Base-by-base conservation (phyloP, 192 early-diverging fungal genomes). In the Backusella sp. region DNA sequence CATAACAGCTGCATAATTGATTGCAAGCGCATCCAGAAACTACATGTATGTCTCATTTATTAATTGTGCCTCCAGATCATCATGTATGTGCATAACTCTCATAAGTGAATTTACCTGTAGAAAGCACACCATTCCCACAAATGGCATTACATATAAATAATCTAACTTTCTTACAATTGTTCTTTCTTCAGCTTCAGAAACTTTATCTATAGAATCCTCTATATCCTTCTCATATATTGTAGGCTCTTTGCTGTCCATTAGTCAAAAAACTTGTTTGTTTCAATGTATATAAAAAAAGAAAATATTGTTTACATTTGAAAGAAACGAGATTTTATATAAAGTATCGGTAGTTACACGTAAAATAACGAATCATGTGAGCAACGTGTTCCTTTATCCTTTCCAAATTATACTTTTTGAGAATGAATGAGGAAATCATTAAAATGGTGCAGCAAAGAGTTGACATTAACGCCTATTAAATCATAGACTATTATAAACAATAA, bases 111-210 rank as follows among this genome's bases (percentile, higher is more conserved):
- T 65, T 77, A 72, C 76, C 76, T 77, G 76, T 23, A 77, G 26
- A 44, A 72, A 66, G n/a, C 14, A 41, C 0, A 72, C 12, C 39
- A 77, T 66, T 23, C n/a, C 11, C 6, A 66, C 17, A 37, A 46
- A 77, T 26, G 76, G 76, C 76, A 77, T 77, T 19, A 66, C 73
- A 72, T 72, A 72, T n/a, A 72, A 19, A 34, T 30, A 72, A 19
- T 72, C 46, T n/a, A 72, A 7, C 11, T 44, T 72, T 8, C 42
- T 44, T 3, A 72, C 70, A 0, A 72, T 44, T 21, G 1, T 21
- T 39, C 35, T 68, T 9, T 68, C 67, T 8, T 19, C 19, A 56
- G 6, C n/a, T 21, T 2, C 6, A 0, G 53, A 26, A 9, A 56
- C n/a, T 56, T 21, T 21, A 23, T 56, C 21, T 0, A 21, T 2